These are phyloP conservation scores for Coemansia sp. DNA, from an alignment of 192 early-diverging fungal genomes.

Conservation along the genomic window DNA sequence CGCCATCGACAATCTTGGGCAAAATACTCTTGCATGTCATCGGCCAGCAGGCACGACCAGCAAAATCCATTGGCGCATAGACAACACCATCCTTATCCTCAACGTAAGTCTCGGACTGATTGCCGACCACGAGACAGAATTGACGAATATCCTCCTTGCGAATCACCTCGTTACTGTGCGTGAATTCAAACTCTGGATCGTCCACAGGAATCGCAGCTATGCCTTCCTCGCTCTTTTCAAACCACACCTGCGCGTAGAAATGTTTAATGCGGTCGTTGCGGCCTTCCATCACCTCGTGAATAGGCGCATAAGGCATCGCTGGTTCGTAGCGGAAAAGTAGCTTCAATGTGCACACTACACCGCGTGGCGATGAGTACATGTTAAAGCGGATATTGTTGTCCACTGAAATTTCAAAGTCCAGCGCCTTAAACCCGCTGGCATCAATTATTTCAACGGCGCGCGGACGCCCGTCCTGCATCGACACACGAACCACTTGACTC, in stretches of 20 bases:
- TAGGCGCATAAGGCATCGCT: constrained; percentile 71
- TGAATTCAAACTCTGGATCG: constrained; percentile 69
- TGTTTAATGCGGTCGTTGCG: constrained; percentile 79
- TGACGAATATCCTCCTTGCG: constrained; percentile 92
- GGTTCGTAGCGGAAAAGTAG: constrained; percentile 83
- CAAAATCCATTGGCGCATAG: constrained; percentile 71
- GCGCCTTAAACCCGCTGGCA: constrained; percentile 3
- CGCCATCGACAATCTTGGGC: constrained; percentile 91
- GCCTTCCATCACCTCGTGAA: constrained; percentile 64
- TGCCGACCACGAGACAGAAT: constrained; percentile 58
- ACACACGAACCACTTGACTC: constrained; percentile 54
- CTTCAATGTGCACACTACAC: constrained; percentile 68
- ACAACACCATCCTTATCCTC: constrained; percentile 88
- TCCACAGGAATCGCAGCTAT: constrained; percentile 58
- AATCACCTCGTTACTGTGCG: constrained; percentile 67
- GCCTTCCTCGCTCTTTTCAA: constrained; percentile 56
- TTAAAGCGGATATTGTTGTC: constrained; percentile 60
- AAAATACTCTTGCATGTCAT: constrained; percentile 86
- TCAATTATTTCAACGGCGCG: constrained; percentile 26
- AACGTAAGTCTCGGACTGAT: constrained; percentile 82
- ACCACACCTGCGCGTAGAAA: constrained; percentile 50
- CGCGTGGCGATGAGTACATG: constrained; percentile 56
- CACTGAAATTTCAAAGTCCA: constrained; percentile 45
- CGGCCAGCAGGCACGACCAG: constrained; percentile 72
- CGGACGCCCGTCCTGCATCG: constrained; percentile 44